A percentile compares a stretch with the other conserved stretches of the same genome.
Evolutionary conservation across 148 eudicot genomes (phyloP).

Genomic region (Vaccinium corymbosum): DNA sequence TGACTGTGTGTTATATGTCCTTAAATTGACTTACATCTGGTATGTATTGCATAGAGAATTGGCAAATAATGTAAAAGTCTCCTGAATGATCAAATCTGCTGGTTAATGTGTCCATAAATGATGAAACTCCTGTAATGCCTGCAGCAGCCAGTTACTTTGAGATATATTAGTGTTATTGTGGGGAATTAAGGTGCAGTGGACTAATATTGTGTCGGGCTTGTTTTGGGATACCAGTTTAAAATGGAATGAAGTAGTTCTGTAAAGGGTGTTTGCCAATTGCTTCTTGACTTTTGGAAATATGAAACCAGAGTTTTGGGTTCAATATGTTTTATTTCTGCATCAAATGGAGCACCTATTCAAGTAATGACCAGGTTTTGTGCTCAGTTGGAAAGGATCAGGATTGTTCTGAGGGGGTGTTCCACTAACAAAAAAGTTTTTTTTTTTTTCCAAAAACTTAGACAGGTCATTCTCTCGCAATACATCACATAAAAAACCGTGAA

Average conservation of each 20-base stretch:
- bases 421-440: too few relatives aligned
- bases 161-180: not conserved
- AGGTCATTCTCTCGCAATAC: too few relatives aligned
- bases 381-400: too few relatives aligned
- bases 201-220: not conserved
- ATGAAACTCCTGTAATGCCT: not conserved
- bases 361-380: too few relatives aligned
- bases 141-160: not conserved
- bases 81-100: not conserved
- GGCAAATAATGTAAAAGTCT: not conserved
- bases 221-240: not conserved
- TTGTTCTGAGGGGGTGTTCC: too few relatives aligned
- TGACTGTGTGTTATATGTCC: not conserved
- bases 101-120: not conserved
- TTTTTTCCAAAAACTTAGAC: too few relatives aligned
- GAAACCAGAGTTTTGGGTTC: not conserved
- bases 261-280: not conserved
- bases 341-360: too few relatives aligned
- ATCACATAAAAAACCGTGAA: too few relatives aligned
- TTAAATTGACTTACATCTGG: not conserved
- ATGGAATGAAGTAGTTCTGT: not conserved
- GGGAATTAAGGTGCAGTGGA: not conserved
- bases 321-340: too few relatives aligned
- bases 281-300: not conserved
- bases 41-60: not conserved